Evolutionary conservation across 2,329 filamentous ascomycete species (phyloP).

Genomic region (Aspergillus udagawae): DNA sequence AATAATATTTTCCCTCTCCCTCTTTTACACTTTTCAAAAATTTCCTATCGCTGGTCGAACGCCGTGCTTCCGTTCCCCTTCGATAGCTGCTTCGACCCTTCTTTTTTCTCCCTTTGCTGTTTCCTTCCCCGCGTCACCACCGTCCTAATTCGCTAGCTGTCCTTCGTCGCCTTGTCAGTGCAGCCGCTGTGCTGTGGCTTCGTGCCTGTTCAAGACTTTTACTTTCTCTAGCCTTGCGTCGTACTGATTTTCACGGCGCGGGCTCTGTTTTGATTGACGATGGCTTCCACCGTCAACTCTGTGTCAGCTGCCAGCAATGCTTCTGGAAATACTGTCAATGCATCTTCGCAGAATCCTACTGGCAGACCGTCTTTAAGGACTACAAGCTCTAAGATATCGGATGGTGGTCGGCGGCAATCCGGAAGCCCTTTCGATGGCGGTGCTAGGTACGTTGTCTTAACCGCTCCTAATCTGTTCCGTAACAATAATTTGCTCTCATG

Average conservation of each 20-base stretch:
- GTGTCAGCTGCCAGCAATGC: conserved; percentile 33
- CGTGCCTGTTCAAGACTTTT: conserved; percentile 23
- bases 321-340: conserved; percentile 33
- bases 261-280: conserved; percentile 30
- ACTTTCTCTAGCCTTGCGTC: conserved; percentile 29
- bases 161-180: conserved; percentile 21
- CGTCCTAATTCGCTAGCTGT: conserved; percentile 10
- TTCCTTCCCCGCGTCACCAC: conserved; percentile 9
- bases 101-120: conserved; percentile 2
- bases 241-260: conserved; percentile 33
- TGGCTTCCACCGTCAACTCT: conserved; percentile 41
- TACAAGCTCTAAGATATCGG: conserved; percentile 48
- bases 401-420: conserved; percentile 53
- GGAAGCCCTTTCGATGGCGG: conserved; percentile 52
- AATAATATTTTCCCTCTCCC: conserved; percentile 6
- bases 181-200: conserved; percentile 39
- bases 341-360: conserved; percentile 36
- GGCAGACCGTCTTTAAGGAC: conserved; percentile 48
- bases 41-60: conserved; percentile 10
- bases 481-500: conserved; percentile 3
- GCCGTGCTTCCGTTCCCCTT: conserved; percentile 8
- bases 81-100: conserved; percentile 6
- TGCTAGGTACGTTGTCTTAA: conserved; percentile 49
- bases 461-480: conserved; percentile 5
- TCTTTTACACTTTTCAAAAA: conserved; percentile 3